Evolutionary conservation across 2,329 filamentous ascomycete species (phyloP), one percentile per base, ranked within the genome.

Genomic region (Thielaviopsis populi): DNA sequence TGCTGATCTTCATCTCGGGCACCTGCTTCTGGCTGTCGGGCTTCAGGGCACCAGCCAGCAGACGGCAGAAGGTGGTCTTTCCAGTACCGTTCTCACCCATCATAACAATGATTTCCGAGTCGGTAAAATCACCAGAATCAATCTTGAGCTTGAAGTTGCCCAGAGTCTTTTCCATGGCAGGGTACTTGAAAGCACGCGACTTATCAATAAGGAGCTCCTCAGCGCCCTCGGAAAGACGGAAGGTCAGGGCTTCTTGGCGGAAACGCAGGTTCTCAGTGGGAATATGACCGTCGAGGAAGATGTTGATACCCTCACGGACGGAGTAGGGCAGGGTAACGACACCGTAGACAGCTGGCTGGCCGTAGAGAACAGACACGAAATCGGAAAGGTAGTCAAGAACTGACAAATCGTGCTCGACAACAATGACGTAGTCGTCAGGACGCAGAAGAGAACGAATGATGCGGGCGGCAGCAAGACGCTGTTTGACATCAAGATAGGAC

Each of bases 81-180:
- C 95, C 95, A 42, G 95, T 99, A 77, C 94, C 94, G 77, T 99
- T 99, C 79, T 97, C 92, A 69, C 94, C 94, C 94, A 99, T 97
- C 90, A 99, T 95, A 75, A 99, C 94, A 65, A 99, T 84, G 70
- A 99, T 99, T 74, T 99, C 94, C 0, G 94, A 99, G 74, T 99
- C 92, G 22, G 94, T 97, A 74, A 99, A 99, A 67, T 86, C 80
- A 69, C 95, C 94, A 27, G 82, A 65, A 58, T 97, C 88, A 68
- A 99, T 85, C 65, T 76, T 82, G 61, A 99, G 83, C 70, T 88
- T 84, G 82, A 99, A 99, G 74, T 81, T 83, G 66, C 91, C 94
- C 43, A 97, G 80, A 0, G 88, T 94, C 83, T 97, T 97, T 75
- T 89, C 81, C 91, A 99, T 96, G 62, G 78, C 78, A 42, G 94